Evolutionary conservation across 495 filamentous ascomycete genomes (phyloP), one percentile per base, ranked within the genome.

Genomic region (Aspergillus taichungensis): DNA sequence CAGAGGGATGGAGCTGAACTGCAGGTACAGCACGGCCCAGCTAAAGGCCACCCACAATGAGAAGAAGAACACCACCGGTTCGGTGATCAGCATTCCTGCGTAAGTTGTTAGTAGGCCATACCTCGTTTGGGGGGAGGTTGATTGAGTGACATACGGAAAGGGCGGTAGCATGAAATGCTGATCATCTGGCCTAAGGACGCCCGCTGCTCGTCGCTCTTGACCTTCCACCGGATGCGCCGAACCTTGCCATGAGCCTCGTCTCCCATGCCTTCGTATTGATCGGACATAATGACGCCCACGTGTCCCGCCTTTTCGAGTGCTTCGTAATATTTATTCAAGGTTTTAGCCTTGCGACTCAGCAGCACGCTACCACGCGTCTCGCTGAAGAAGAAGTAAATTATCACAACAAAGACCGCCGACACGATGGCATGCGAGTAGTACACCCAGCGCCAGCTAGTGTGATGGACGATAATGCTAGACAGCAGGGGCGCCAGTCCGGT

Each of bases 51-150:
- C 79, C 91, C 91, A 96, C 10, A 94, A 68, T 14, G 85, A 90
- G 64, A 95, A 97, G 69, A 84, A 94, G 68, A 95, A 95, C 13
- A 96, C 88, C 9, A 95, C 87, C 0, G 90, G 87, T 53, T 96
- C 91, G 8, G 88, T 95, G 54, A 87, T 67, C 14, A 97, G 82
- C 29, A 97, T 73, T 46, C 87, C 69, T 74, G 31, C 2, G 1
- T 14, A 28, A 6, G 48, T 37, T 40, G 51, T 40, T 35, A 40
- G n/a, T 45, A n/a, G 44, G 31, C 18, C 18, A 4, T 24, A 24
- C 18, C 1, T 5, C 13, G 13, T 27, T 32, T 40, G 13, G 14
- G 1, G 43, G 0, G 13, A 5, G 28, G 18, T 28, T 32, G 3
- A 37, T 12, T 4, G n/a, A 33, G 34, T 8, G 8, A 64, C 68